Percentiles rank a stretch among this genome's conserved stretches.
phyloP scores from a whole-genome alignment of 805 yeast species.

The Teunomyces funiuensis region DNA sequence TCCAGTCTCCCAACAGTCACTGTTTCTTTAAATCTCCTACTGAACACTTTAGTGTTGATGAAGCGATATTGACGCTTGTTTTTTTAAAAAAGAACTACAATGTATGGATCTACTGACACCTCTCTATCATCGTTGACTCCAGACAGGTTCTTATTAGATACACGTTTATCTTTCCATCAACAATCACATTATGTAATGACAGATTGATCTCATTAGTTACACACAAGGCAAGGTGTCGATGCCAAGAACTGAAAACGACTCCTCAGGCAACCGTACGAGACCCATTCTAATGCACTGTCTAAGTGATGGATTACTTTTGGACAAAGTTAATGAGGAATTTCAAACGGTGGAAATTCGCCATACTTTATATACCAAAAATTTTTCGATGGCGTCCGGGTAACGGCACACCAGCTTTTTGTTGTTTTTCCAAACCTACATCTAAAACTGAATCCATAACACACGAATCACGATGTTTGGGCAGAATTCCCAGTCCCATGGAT shows the following conservation, averaged over 20 bases:
- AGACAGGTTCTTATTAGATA: constrained; percentile 50
- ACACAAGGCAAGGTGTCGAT: constrained; percentile 33
- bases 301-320: constrained; percentile 66
- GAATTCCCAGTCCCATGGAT: neutral
- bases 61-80: too few species aligned
- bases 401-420: neutral
- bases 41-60: too few species aligned
- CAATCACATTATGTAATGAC: constrained; percentile 42
- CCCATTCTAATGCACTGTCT: constrained; percentile 61
- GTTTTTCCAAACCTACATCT: neutral
- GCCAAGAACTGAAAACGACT: constrained; percentile 13
- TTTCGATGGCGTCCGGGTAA: constrained; percentile 13
- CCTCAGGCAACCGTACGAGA: constrained; percentile 8
- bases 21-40: too few species aligned
- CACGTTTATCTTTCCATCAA: constrained; percentile 46
- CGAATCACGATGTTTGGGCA: neutral
- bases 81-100: constrained; percentile 12
- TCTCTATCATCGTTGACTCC: constrained; percentile 48
- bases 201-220: constrained; percentile 13
- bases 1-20: too few species aligned
- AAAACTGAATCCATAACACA: neutral
- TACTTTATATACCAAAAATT: neutral
- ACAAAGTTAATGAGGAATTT: constrained; percentile 50
- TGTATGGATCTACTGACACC: constrained; percentile 52
- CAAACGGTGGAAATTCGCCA: neutral